Base-by-base conservation (phyloP, 352 stramenopile genomes). In the Phytophthora cactorum region DNA sequence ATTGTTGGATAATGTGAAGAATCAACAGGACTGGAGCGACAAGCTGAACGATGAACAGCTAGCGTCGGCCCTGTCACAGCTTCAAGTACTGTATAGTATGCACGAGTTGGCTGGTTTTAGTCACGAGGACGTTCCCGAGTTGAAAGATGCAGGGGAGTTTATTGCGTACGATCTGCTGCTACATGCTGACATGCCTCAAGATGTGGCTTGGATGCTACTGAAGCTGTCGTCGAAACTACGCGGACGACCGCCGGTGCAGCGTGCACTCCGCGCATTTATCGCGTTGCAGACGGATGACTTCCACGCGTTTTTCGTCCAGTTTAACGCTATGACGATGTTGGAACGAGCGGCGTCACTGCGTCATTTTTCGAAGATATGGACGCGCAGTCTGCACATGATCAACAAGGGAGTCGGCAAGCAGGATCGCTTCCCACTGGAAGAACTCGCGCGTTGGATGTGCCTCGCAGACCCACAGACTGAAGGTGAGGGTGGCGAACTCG, bases 31-130 rank as follows among this genome's bases (percentile, higher is more conserved):
- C 15, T 93, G 85, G 85, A 93, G 85, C 52, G 81, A 91, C 59
- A 79, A 75, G 36, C 67, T 93, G 9, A 88, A 93, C 53, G 74
- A 90, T 55, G 75, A 93, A 45, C 85, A 93, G 59, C 69, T 93
- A 28, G 68, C 65, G 31, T 93, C 85, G 4, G 82, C 85, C 17
- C 57, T 93, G 15, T 73, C 77, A 1, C 73, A 89, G 52, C 66
- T 93, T 2, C 77, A 84, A 29, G 67, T 47, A 34, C 68, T 88
- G 41, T 88, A 81, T 44, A 52, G 50, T 5, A 46, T 53, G 36
- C 51, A 71, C 22, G 52, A 70, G 4, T 29, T 78, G 2, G 44
- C 54, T 10, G 54, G 65, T 5, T 59, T 53, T 28, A 47, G 47
- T 14, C 34, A 45, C 10, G 38, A 63, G 14, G 59, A 64, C 22